Evolutionary conservation across 164 flowering plant species (phyloP), one percentile per base, ranked within the genome.

Genomic region (Macadamia integrifolia): DNA sequence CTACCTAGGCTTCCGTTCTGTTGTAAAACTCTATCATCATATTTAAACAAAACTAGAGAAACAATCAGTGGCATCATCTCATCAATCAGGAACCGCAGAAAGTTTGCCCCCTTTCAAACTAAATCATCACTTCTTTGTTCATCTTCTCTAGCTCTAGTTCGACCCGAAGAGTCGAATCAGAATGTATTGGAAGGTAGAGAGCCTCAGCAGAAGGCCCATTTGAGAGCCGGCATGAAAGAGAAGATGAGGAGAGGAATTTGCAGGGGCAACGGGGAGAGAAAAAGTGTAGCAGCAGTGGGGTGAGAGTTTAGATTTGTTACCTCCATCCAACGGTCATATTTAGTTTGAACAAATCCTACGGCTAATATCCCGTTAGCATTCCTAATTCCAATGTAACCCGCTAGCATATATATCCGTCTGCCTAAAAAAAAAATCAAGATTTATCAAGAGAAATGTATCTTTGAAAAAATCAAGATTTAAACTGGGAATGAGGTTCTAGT

Each of bases 221-320:
- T 55, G 8, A n/a, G 46, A 64, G 70, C 11, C 71, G 80, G 28
- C 73, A 52, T 28, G 80, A 73, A 44, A 76, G 74, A 62, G 83
- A 80, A 61, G 84, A 81, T 32, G 99, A 94, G 88, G 48, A 23
- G 23, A 23, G 23, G 23, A 23, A 23, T 23, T 23, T 23, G 23
- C 23, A 23, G 0, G 23, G 23, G 23, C 23, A 0, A 0, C 23
- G 23, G 23, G 23, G 23, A 23, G 23, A 23, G 23, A 23, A 23
- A 23, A 23, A 23, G 23, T 23, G 23, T 23, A 23, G 23, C 23
- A 23, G 23, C 23, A 23, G 23, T 23, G 23, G 23, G 0, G 23
- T 23, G 23, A 23, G 23, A 23, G 23, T 23, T 23, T 23, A 0
- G 23, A 23, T 23, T 23, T 23, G 23, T 23, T 23, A 23, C 23